Evolutionary conservation across 208 protist genomes (phyloP).

Genomic region (Plasmodiophora brassicae): DNA sequence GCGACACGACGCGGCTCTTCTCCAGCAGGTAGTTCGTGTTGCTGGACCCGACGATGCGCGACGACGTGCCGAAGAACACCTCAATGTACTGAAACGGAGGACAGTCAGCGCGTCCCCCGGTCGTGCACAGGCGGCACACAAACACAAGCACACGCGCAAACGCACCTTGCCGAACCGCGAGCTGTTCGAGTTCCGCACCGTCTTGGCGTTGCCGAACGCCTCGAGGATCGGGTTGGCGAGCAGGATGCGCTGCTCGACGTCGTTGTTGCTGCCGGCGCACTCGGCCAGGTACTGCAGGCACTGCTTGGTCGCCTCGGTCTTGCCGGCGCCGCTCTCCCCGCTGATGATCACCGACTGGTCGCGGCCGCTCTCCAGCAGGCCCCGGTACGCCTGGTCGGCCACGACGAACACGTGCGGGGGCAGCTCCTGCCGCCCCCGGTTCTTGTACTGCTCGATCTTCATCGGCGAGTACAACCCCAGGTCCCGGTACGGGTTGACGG

Average conservation of each 20-base stretch:
- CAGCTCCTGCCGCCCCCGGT: neutral
- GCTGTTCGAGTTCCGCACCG: slow-evolving; percentile 48
- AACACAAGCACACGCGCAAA: slow-evolving; percentile 32
- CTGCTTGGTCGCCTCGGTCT: slow-evolving; percentile 52
- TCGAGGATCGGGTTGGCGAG: slow-evolving; percentile 59
- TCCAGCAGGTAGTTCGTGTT: slow-evolving; percentile 42
- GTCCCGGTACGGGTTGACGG: slow-evolving; percentile 44
- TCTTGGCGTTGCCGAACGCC: slow-evolving; percentile 56
- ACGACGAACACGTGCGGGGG: slow-evolving; percentile 48
- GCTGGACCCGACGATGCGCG: slow-evolving; percentile 21
- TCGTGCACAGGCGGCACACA: neutral
- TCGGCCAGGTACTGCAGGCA: slow-evolving; percentile 41
- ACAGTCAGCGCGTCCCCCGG: neutral
- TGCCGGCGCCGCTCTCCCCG: slow-evolving; percentile 52
- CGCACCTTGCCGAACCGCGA: slow-evolving; percentile 45
- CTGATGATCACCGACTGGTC: slow-evolving; percentile 45
- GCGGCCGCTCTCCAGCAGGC: slow-evolving; percentile 6
- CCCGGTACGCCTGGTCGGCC: slow-evolving; percentile 41
- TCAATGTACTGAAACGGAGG: slow-evolving; percentile 47
- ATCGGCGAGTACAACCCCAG: slow-evolving; percentile 41
- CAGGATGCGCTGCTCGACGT: slow-evolving; percentile 55
- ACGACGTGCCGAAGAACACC: slow-evolving; percentile 42
- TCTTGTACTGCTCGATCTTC: neutral
- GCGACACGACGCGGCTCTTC: slow-evolving; percentile 44
- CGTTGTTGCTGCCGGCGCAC: neutral